Percentiles rank a stretch among this genome's conserved stretches.
These are phyloP conservation scores for Gastrolobium bilobum DNA, from an alignment of 306 rosid species.

Conservation along the genomic window DNA sequence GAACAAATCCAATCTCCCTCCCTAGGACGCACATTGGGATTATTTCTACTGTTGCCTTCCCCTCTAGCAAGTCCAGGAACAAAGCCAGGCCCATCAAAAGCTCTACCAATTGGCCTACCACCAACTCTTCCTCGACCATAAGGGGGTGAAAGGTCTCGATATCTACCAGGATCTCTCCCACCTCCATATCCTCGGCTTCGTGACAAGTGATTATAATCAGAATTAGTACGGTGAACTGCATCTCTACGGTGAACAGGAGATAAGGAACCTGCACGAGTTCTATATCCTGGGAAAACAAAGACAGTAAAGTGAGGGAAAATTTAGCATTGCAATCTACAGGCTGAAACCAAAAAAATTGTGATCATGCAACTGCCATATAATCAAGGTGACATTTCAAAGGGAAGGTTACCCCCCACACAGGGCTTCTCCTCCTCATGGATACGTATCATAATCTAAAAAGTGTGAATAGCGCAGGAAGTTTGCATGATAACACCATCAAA, in stretches of 20 bases:
- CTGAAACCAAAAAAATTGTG: slow-evolving; percentile 56
- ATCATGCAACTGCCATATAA: slow-evolving; percentile 59
- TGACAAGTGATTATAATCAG: slow-evolving; percentile 68
- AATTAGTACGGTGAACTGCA: slow-evolving; percentile 64
- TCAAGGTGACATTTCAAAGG: slow-evolving; percentile 60
- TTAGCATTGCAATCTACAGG: slow-evolving; percentile 50
- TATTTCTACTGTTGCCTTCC: slow-evolving; percentile 74
- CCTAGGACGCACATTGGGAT: slow-evolving; percentile 94
- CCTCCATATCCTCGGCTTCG: slow-evolving; percentile 72
- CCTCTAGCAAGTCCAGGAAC: slow-evolving; percentile 77
- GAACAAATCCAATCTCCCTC: slow-evolving; percentile 94
- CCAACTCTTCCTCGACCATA: slow-evolving; percentile 73
- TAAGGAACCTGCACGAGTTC: slow-evolving; percentile 89
- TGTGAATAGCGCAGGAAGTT: slow-evolving; percentile 52
- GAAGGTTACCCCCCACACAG: slow-evolving; percentile 59
- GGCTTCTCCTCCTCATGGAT: slow-evolving; percentile 60
- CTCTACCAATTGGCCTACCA: slow-evolving; percentile 81
- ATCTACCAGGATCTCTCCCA: slow-evolving; percentile 77
- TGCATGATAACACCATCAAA: slow-evolving; percentile 53
- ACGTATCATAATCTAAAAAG: slow-evolving; percentile 45
- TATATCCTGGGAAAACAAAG: slow-evolving; percentile 90
- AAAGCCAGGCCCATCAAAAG: slow-evolving; percentile 69
- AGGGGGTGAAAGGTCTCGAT: slow-evolving; percentile 80
- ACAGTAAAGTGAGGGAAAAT: slow-evolving; percentile 54
- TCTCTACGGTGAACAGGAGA: slow-evolving; percentile 86